phyloP scores from a whole-genome alignment of 345 rosid species.

The Fremontodendron californicum region DNA sequence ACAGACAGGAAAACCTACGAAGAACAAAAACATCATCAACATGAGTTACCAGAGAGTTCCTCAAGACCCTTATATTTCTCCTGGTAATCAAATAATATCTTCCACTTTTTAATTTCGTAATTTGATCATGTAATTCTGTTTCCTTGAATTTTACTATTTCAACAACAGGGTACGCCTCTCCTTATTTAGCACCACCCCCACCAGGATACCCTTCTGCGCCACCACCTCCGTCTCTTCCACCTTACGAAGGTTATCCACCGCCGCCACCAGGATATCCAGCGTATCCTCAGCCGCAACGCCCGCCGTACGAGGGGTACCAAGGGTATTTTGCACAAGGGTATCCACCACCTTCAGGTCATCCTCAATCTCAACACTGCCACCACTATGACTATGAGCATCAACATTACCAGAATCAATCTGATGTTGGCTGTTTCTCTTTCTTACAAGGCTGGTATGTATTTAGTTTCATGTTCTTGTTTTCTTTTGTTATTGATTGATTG shows the following conservation, averaged over 20 bases:
- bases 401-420: slow-evolving; percentile 43
- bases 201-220: slow-evolving; percentile 62
- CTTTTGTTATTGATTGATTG: background rate
- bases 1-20: background rate
- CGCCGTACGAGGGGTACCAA: slow-evolving; percentile 68
- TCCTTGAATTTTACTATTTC: background rate
- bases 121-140: background rate
- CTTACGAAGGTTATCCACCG: slow-evolving; percentile 54
- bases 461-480: background rate
- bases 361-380: slow-evolving; percentile 34
- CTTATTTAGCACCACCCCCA: slow-evolving; percentile 25
- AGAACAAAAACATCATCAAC: background rate
- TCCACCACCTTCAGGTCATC: slow-evolving; percentile 43
- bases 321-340: slow-evolving; percentile 67
- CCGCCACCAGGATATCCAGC: slow-evolving; percentile 43
- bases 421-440: slow-evolving; percentile 53
- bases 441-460: slow-evolving; percentile 65
- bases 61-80: slow-evolving; percentile 57
- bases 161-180: slow-evolving; percentile 30
- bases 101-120: slow-evolving; percentile 5
- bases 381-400: slow-evolving; percentile 52
- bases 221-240: slow-evolving; percentile 42
- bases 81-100: slow-evolving; percentile 36
- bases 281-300: slow-evolving; percentile 35
- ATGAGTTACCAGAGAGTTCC: slow-evolving; percentile 65